These are phyloP conservation scores for Populus ilicifolia DNA, from an alignment of 345 rosid genomes.

Conservation along the genomic window DNA sequence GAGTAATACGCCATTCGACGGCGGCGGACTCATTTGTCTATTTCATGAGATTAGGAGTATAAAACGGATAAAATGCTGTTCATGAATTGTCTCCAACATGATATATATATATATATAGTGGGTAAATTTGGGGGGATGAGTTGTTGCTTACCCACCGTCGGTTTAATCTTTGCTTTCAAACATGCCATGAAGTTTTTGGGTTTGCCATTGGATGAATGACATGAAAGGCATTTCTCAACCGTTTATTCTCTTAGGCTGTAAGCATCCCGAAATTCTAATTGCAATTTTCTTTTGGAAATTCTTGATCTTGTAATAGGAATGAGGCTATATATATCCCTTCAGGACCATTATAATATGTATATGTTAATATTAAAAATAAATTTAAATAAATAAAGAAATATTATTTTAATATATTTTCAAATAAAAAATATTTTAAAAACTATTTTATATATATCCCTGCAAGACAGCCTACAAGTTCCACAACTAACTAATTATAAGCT, in stretches of 20 bases:
- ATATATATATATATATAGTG: no score
- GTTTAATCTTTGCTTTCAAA: conserved; percentile 43
- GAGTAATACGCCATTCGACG: background rate
- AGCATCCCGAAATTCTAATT: conserved; percentile 18
- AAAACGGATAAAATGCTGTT: background rate
- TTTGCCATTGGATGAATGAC: conserved; percentile 25
- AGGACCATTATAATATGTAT: no score
- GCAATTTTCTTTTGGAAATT: background rate
- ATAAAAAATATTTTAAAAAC: no score
- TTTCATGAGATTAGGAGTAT: background rate
- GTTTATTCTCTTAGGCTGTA: conserved; percentile 24
- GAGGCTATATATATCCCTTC: background rate
- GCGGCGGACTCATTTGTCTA: background rate
- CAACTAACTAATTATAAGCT: no score
- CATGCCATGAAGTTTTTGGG: conserved; percentile 12
- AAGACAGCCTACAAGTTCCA: no score
- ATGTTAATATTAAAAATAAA: no score
- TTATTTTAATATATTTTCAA: no score
- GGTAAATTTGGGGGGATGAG: background rate
- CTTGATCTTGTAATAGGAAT: background rate
- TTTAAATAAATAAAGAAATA: no score
- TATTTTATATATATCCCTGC: no score
- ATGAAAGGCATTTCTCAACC: conserved; percentile 48
- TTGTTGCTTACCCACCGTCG: conserved; percentile 37
- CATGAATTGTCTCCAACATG: background rate